Percentiles rank a stretch among this genome's conserved stretches.
phyloP scores from a whole-genome alignment of 2,329 filamentous ascomycete genomes.

The Nemania serpens region DNA sequence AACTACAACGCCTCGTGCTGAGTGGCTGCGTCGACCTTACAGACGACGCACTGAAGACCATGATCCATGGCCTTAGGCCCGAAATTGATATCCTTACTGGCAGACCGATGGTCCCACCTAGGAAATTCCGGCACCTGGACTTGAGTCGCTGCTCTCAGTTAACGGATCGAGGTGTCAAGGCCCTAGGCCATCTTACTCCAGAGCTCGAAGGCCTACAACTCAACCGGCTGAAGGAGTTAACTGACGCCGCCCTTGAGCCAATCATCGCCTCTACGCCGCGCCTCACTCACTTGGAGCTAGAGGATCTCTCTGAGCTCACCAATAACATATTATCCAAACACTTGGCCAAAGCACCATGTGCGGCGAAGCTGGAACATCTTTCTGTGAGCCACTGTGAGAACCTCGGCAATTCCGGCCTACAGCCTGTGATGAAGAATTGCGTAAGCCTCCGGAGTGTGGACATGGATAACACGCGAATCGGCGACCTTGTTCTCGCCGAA shows the following conservation, averaged over 20 bases:
- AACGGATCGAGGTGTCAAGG: conserved; percentile 72
- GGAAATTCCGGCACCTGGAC: conserved; percentile 82
- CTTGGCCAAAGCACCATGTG: conserved; percentile 77
- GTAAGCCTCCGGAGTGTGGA: conserved; percentile 71
- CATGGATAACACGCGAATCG: conserved; percentile 92
- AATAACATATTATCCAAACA: conserved; percentile 74
- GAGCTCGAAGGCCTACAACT: conserved; percentile 82
- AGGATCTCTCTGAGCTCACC: conserved; percentile 79
- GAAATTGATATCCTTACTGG: conserved; percentile 82
- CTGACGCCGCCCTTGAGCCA: conserved; percentile 71
- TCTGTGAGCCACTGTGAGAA: conserved; percentile 90
- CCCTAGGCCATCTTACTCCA: conserved; percentile 75
- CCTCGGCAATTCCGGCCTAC: conserved; percentile 80
- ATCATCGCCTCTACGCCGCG: conserved; percentile 76
- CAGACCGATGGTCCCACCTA: conserved; percentile 73
- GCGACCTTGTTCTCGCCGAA: conserved; percentile 83
- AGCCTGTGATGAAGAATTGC: conserved; percentile 80
- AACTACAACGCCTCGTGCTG: conserved; percentile 79
- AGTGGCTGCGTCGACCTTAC: conserved; percentile 79
- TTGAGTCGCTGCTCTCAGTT: conserved; percentile 77
- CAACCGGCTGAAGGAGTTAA: conserved; percentile 75
- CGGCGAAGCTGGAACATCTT: conserved; percentile 72
- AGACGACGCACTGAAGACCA: conserved; percentile 72
- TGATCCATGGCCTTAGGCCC: conserved; percentile 77
- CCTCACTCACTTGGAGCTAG: conserved; percentile 85